phyloP scores from a whole-genome alignment of 2,329 filamentous ascomycete species.

The Ambrosiella xylebori region DNA sequence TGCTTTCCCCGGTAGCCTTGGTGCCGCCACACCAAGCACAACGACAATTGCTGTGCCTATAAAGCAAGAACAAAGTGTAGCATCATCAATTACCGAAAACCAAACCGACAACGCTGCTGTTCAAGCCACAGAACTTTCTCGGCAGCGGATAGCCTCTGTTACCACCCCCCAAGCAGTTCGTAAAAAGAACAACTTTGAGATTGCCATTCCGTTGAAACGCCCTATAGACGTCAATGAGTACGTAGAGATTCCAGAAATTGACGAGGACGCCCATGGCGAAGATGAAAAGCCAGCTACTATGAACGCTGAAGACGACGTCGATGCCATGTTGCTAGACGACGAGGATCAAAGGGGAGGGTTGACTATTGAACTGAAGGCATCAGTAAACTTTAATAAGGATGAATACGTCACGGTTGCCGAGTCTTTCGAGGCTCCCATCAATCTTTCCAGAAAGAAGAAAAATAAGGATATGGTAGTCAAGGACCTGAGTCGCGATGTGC shows the following conservation, averaged over 20 bases:
- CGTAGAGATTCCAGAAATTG: not conserved
- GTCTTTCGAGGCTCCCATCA: constrained; percentile 28
- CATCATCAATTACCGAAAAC: not conserved
- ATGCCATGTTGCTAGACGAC: constrained; percentile 8
- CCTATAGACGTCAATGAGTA: constrained; percentile 5
- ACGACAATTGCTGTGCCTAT: not conserved
- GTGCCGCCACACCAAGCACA: not conserved
- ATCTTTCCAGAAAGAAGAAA: constrained; percentile 38
- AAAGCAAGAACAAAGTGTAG: not conserved
- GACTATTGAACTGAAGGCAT: constrained; percentile 29
- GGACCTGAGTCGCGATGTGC: constrained; percentile 39
- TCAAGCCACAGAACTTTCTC: constrained; percentile 3
- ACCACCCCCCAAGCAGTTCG: constrained; percentile 11
- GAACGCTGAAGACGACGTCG: not conserved
- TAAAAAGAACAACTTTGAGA: constrained; percentile 28
- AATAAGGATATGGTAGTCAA: constrained; percentile 31
- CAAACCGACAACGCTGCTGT: constrained; percentile 1
- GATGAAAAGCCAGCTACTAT: not conserved
- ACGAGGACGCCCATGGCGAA: constrained; percentile 3
- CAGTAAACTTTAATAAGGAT: constrained; percentile 29
- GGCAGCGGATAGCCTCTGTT: constrained; percentile 9
- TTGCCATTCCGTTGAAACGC: constrained; percentile 30
- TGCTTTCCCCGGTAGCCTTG: not conserved
- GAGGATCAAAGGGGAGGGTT: constrained; percentile 18
- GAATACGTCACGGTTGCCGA: constrained; percentile 34